Percentiles rank a stretch among this genome's conserved stretches.
phyloP scores from a whole-genome alignment of 352 stramenopile species.

The Phytopythium helicoides region DNA sequence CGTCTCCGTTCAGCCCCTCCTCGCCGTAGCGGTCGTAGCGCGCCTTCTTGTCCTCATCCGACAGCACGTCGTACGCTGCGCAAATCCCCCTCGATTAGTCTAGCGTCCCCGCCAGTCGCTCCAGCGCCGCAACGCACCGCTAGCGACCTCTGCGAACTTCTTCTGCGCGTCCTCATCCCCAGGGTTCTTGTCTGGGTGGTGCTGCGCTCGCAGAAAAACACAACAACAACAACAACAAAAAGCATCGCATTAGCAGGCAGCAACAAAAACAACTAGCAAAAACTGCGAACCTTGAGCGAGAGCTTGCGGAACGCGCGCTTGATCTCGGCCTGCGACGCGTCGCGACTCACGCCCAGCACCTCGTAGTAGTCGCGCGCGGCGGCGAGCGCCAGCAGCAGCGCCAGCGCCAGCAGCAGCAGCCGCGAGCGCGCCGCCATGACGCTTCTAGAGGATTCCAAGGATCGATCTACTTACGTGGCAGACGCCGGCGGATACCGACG shows the following conservation, averaged over 20 bases:
- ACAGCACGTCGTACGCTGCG: constrained; percentile 90
- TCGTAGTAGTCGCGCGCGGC: constrained; percentile 69
- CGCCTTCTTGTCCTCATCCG: constrained; percentile 84
- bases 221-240: too few species aligned
- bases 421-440: constrained; percentile 19
- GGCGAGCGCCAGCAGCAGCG: constrained; percentile 30
- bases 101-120: too few species aligned
- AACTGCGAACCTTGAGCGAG: constrained; percentile 87
- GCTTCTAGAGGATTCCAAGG: constrained; percentile 15
- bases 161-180: constrained; percentile 77
- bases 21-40: constrained; percentile 92
- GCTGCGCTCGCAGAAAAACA: constrained; percentile 36
- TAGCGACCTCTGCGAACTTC: constrained; percentile 87
- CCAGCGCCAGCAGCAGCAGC: constrained; percentile 10
- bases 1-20: constrained; percentile 66
- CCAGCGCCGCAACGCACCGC: constrained; percentile 53
- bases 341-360: constrained; percentile 56
- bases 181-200: constrained; percentile 90
- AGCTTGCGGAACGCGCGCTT: constrained; percentile 87
- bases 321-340: constrained; percentile 68
- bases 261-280: too few species aligned
- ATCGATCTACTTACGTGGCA: too few species aligned
- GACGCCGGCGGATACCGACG: too few species aligned
- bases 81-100: constrained; percentile 6
- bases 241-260: too few species aligned